A percentile compares a stretch with the other conserved stretches of the same genome.
These are phyloP conservation scores for Mycena maculata DNA, from an alignment of 768 basidiomycete species.

Conservation along the genomic window DNA sequence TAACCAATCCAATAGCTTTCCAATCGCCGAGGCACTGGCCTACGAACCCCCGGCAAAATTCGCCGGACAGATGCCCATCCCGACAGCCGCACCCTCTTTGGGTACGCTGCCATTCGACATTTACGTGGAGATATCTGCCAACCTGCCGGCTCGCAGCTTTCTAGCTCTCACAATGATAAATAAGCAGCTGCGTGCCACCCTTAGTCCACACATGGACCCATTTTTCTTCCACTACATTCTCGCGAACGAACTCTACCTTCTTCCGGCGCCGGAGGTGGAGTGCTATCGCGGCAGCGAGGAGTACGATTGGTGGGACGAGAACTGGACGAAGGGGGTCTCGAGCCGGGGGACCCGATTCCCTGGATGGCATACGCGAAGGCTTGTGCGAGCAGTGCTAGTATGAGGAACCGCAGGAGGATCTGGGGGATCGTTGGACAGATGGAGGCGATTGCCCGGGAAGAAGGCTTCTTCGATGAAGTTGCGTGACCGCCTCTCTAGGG, in stretches of 20 bases:
- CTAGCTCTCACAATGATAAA: not conserved
- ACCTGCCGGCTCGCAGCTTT: not conserved
- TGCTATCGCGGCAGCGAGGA: not conserved
- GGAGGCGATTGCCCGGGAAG: not conserved
- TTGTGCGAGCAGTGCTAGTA: not conserved
- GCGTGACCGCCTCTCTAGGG: too few relatives aligned
- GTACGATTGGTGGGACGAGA: not conserved
- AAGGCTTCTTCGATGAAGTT: not conserved
- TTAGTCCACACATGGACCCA: not conserved
- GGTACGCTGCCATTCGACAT: not conserved
- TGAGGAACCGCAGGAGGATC: slow-evolving; percentile 3
- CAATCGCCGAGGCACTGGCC: not conserved
- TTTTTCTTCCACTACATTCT: not conserved
- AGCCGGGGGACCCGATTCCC: not conserved
- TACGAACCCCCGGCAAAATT: not conserved
- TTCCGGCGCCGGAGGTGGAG: not conserved
- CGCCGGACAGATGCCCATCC: not conserved
- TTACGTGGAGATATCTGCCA: not conserved
- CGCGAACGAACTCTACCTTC: not conserved
- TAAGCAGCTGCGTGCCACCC: not conserved
- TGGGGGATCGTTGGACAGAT: not conserved
- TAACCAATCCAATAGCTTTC: not conserved
- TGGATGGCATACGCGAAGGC: slow-evolving; percentile 6
- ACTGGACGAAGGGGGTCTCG: not conserved
- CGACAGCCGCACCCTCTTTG: not conserved